Percentiles rank a stretch among this genome's conserved stretches.
Evolutionary conservation across 2,329 filamentous ascomycete species (phyloP).

Genomic region (Ascochyta viciae-villosae): DNA sequence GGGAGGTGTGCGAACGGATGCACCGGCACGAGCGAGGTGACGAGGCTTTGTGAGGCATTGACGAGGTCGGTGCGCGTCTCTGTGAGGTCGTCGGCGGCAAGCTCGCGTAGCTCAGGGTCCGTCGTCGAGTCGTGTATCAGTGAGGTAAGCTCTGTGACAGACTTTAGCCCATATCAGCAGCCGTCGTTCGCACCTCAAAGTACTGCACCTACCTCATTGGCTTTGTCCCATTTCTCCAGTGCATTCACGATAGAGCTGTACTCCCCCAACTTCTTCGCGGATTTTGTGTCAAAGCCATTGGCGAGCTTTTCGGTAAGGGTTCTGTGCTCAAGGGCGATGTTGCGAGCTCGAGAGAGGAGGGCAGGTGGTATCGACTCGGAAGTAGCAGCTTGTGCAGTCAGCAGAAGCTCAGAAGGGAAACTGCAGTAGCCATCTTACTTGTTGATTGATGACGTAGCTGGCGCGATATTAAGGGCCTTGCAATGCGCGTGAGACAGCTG

Average conservation of each 20-base stretch:
- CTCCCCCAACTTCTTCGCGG: slow-evolving; percentile 66
- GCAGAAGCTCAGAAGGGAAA: background rate
- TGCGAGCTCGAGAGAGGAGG: slow-evolving; percentile 63
- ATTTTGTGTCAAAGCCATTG: slow-evolving; percentile 61
- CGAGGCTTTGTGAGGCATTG: slow-evolving; percentile 70
- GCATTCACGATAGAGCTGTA: slow-evolving; percentile 60
- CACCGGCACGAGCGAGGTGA: slow-evolving; percentile 79
- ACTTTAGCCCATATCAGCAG: slow-evolving; percentile 48
- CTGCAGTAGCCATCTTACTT: slow-evolving; percentile 14
- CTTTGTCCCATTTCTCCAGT: slow-evolving; percentile 64
- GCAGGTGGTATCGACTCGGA: slow-evolving; percentile 57
- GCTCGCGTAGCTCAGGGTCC: slow-evolving; percentile 64
- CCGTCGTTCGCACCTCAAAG: background rate
- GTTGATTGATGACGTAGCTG: slow-evolving; percentile 40
- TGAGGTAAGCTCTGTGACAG: slow-evolving; percentile 72
- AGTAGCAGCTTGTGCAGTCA: slow-evolving; percentile 30
- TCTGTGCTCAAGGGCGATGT: slow-evolving; percentile 63
- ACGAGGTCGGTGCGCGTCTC: slow-evolving; percentile 68
- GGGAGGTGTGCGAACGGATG: slow-evolving; percentile 91
- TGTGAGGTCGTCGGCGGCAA: slow-evolving; percentile 74
- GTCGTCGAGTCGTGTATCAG: slow-evolving; percentile 73
- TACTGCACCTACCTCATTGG: slow-evolving; percentile 57
- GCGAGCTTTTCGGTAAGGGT: slow-evolving; percentile 60
- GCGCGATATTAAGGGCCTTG: slow-evolving; percentile 41
- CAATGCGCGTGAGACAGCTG: slow-evolving; percentile 53